Percentiles rank a stretch among this genome's conserved stretches.
Conservation (phyloP, 257 asterid species). For the Capsicum rhomboideum region DNA sequence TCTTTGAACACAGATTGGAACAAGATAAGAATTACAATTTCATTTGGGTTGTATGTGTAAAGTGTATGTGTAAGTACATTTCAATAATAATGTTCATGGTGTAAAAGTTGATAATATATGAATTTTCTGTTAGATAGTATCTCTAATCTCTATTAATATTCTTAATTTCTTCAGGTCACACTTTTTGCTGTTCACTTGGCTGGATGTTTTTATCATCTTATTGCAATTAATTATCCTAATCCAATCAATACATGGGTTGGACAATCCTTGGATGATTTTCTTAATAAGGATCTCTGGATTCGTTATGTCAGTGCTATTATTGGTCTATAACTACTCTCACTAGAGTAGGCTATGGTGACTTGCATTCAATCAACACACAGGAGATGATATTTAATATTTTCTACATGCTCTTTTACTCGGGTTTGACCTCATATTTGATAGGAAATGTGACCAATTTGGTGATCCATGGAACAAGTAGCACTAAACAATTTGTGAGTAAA, state of each 20-base stretch:
- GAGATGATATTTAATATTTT: no score
- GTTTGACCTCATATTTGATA: no score
- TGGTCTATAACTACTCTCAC: conserved; percentile 55
- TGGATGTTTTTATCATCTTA: conserved; percentile 15
- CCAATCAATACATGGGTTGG: conserved; percentile 44
- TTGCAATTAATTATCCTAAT: conserved; percentile 11
- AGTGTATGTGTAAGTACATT: conserved; percentile 37
- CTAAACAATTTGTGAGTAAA: no score
- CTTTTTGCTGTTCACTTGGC: conserved; percentile 24
- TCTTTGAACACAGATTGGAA: conserved; percentile 38
- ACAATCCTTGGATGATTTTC: conserved; percentile 19
- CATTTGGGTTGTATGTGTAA: conserved; percentile 44
- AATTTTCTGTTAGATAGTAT: no score
- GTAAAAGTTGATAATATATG: neutral
- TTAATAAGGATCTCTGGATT: conserved; percentile 16
- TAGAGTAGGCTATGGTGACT: conserved; percentile 56
- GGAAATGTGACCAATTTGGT: no score
- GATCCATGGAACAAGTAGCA: no score
- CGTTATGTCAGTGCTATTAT: conserved; percentile 45
- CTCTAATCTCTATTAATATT: neutral
- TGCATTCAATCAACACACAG: no score
- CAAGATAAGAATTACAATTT: conserved; percentile 39
- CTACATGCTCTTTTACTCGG: no score
- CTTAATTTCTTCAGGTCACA: conserved; percentile 31
- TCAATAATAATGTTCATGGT: neutral